Evolutionary conservation across 495 filamentous ascomycete genomes (phyloP), one percentile per base, ranked within the genome.

Genomic region (Aspergillus diversus): DNA sequence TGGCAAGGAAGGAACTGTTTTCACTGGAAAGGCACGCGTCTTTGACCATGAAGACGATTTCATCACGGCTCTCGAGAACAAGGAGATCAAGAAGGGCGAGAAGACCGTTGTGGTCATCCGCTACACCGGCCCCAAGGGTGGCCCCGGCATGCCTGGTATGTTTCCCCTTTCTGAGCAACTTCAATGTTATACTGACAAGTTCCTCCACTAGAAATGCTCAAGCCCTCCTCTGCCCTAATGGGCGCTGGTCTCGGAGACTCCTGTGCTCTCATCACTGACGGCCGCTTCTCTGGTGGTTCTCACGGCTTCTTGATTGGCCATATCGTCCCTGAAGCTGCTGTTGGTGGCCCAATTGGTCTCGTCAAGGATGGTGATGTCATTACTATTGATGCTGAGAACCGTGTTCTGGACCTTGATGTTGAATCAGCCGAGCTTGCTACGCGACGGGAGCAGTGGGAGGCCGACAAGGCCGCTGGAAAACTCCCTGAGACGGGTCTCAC

Each of bases 61-160:
- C 77, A 87, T 94, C 65, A 78, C 75, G 46, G 89, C 91, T 7
- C 85, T 94, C 27, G 91, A 94, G 79, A 80, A 83, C 52, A 89
- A 89, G 33, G 90, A 92, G 61, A 90, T 98, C 75, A 93, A 90
- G 80, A 94, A 96, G 82, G 94, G 93, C 63, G 94, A 99, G 77
- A 98, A 97, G 82, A 96, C 91, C 0, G 96, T 99, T 34, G 94
- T 97, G 51, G 87, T 98, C 52, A 98, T 99, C 80, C 91, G 95
- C 53, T 97, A 99, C 81, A 92, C 94, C 69, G 95, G 95, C 0
- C 95, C 95, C 34, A 93, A 92, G 74, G 95, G 95, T 70, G 95
- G 93, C 0, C 95, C 95, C 5, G 95, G 95, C 35, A 99, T 99
- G 95, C 95, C 95, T 33, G 64, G 59, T 60, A 61, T 43, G 58